phyloP scores from a whole-genome alignment of 192 early-diverging fungal species.

The Coemansia sp. region DNA sequence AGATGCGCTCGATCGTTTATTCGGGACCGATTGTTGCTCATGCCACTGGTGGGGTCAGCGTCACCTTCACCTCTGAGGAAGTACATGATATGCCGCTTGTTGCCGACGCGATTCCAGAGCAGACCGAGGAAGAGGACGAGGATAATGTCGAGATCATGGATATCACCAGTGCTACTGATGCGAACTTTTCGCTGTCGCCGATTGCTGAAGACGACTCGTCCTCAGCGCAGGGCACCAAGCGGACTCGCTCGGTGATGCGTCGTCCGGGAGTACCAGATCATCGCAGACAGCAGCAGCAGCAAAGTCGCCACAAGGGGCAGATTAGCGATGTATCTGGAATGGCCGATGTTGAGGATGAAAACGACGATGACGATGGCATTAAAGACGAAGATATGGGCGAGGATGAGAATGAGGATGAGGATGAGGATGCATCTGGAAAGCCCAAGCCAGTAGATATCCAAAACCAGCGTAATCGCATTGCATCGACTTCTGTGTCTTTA shows the following conservation, averaged over 20 bases:
- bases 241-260: conserved; percentile 8
- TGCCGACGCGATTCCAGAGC: not conserved
- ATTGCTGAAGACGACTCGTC: not conserved
- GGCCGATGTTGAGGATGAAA: conserved; percentile 7
- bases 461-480: not conserved
- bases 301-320: not conserved
- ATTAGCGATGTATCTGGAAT: not conserved
- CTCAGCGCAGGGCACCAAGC: conserved; percentile 8
- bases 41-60: conserved; percentile 45
- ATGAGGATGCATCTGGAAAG: not conserved
- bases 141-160: conserved; percentile 9
- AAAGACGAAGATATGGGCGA: not conserved
- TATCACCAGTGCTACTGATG: conserved; percentile 3
- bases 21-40: conserved; percentile 43
- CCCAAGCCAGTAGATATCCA: too few relatives aligned
- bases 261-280: not conserved
- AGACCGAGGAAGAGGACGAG: conserved; percentile 15
- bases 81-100: conserved; percentile 38
- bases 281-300: not conserved
- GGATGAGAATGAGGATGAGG: not conserved
- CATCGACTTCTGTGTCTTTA: not conserved
- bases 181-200: not conserved
- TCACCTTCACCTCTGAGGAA: conserved; percentile 48
- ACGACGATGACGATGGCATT: not conserved
- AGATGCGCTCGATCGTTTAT: conserved; percentile 46